Base-by-base conservation (phyloP, 768 basidiomycete genomes). In the Kwoniella shandongensis region DNA sequence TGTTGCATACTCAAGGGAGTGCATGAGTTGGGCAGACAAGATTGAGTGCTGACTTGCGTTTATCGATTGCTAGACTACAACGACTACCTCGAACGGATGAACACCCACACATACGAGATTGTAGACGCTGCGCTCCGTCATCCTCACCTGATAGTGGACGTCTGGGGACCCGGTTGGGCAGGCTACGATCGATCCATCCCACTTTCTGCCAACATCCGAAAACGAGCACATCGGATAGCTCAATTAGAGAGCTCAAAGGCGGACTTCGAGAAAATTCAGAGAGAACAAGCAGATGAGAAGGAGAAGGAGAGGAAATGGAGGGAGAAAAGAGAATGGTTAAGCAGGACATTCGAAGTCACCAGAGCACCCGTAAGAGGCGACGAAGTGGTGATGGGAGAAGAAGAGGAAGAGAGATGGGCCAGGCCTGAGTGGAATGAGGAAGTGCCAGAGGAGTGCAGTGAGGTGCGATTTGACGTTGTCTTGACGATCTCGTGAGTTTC, bases 111-210 rank as follows among this genome's bases (percentile, higher is more conserved):
- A n/a, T 73, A 75, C 58, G 77, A 78, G 51, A 70, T 78, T 41
- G 69, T 78, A 35, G 70, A 75, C 41, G 66, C 77, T 3, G 71
- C 77, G 0, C 48, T 75, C 18, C 69, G 73, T 0, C 72, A 76
- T 61, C 77, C 75, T 0, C 42, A 63, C 13, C 35, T 74, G 20
- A 61, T 57, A 10, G 62, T 69, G 4, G 77, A 78, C 48, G 71
- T 76, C 20, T 78, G 77, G 77, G 77, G 77, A 27, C 77, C 77
- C 17, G 64, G 67, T 2, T 78, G 75, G 75, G 60, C 52, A 49
- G 70, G 70, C n/a, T 78, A 73, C 61, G 62, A 73, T 38, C 35
- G 45, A 6, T 48, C 56, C 4, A 49, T 75, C 4, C 50, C 71
- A 2, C 50, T 78, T n/a, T 71, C 73, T 1, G 60, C 55, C 36